These are phyloP conservation scores for Populus simonii DNA, from an alignment of 345 rosid genomes.

Conservation along the genomic window DNA sequence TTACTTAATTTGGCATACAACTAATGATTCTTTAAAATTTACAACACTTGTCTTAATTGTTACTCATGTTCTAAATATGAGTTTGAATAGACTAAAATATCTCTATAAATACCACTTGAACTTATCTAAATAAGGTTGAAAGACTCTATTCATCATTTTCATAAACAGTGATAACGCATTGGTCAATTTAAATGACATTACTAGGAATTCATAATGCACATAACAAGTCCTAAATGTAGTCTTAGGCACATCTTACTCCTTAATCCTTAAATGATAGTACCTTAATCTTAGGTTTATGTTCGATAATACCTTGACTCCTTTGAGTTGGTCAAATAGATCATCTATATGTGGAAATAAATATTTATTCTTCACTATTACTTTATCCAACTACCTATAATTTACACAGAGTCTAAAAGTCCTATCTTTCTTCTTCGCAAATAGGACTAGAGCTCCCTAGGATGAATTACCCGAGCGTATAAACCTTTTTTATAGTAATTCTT, in stretches of 20 bases:
- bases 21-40: not conserved
- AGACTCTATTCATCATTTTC: not conserved
- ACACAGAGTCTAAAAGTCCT: not conserved
- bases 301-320: too few species aligned
- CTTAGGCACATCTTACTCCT: not conserved
- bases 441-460: not conserved
- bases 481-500: too few species aligned
- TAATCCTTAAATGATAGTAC: not conserved
- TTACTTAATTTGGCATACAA: not conserved
- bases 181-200: not conserved
- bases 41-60: not conserved
- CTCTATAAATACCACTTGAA: not conserved
- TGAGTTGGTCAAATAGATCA: not conserved
- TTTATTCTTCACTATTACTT: too few species aligned
- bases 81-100: not conserved
- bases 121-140: not conserved
- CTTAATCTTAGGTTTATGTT: too few species aligned
- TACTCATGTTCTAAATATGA: not conserved
- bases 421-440: not conserved
- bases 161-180: not conserved
- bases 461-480: not conserved
- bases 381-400: not conserved
- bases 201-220: not conserved
- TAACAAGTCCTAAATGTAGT: not conserved
- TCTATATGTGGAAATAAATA: too few species aligned